These are phyloP conservation scores for Calamus simplicifolius DNA, from an alignment of 176 grass and related monocot species.

Conservation along the genomic window DNA sequence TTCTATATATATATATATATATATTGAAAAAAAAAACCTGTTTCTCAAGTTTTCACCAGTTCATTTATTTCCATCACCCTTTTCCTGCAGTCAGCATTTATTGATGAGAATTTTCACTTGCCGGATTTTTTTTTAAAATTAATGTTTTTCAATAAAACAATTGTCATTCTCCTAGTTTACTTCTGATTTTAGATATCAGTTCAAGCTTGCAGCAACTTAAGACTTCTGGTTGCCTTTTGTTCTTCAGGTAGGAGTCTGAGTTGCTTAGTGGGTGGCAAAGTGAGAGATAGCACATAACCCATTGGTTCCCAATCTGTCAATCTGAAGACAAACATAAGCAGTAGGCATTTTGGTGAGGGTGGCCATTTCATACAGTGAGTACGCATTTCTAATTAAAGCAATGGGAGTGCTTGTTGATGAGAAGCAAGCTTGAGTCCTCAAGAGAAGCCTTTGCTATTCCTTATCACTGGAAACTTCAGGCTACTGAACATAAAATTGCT, in stretches of 20 bases:
- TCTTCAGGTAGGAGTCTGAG: conserved; percentile 84
- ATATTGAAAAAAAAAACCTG: too few species aligned
- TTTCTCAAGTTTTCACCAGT: too few species aligned
- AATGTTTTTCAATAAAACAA: too few species aligned
- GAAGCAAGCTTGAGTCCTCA: background rate
- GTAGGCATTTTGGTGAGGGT: conserved; percentile 87
- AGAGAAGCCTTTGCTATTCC: background rate
- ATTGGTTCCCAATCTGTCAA: conserved; percentile 59
- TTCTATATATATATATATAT: too few species aligned
- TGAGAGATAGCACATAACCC: conserved; percentile 52
- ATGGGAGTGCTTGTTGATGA: conserved; percentile 33
- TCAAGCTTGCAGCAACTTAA: background rate
- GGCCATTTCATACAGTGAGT: conserved; percentile 70
- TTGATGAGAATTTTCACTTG: too few species aligned
- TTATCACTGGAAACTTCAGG: background rate
- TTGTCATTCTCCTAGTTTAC: too few species aligned
- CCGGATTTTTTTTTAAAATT: too few species aligned
- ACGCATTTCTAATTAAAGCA: conserved; percentile 91
- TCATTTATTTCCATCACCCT: too few species aligned
- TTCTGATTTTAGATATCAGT: background rate
- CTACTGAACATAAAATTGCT: too few species aligned
- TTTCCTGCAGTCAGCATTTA: too few species aligned
- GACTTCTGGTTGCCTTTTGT: conserved; percentile 8
- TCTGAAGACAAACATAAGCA: conserved; percentile 77
- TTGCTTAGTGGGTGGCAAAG: conserved; percentile 77